These are phyloP conservation scores for Trametes gibbosa DNA, from an alignment of 768 basidiomycete genomes.

Conservation along the genomic window DNA sequence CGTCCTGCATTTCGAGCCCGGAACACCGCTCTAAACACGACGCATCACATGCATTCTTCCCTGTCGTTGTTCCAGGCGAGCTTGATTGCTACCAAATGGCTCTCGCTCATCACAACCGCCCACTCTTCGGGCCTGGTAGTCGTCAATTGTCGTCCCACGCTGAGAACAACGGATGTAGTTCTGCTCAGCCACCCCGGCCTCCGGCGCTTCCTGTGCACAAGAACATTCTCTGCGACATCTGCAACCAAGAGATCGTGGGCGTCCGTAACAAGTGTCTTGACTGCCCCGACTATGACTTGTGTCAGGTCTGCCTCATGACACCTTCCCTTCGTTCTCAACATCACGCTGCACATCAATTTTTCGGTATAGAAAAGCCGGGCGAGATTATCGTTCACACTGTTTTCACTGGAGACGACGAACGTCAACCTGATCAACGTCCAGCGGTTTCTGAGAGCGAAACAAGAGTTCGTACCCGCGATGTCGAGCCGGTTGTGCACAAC, in stretches of 20 bases:
- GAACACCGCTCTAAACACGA: constrained; percentile 10
- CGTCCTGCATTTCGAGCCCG: constrained; percentile 18
- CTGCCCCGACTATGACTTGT: constrained; percentile 45
- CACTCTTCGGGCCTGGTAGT: background rate
- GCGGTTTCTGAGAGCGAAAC: background rate
- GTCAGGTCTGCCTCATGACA: constrained; percentile 18
- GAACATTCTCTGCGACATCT: constrained; percentile 66
- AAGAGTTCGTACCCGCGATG: background rate
- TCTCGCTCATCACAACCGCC: constrained; percentile 4
- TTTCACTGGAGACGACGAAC: constrained; percentile 40
- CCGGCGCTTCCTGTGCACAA: constrained; percentile 36
- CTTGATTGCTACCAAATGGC: background rate
- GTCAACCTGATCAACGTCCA: constrained; percentile 7
- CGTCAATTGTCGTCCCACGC: background rate
- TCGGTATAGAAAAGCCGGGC: constrained; percentile 64
- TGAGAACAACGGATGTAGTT: background rate
- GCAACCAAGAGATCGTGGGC: constrained; percentile 55
- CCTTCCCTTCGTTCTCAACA: constrained; percentile 18
- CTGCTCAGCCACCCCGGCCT: background rate
- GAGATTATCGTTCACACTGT: constrained; percentile 65
- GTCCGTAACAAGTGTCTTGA: constrained; percentile 79
- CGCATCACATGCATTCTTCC: constrained; percentile 22
- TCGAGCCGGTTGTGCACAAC: constrained; percentile 44
- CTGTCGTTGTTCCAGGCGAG: constrained; percentile 8
- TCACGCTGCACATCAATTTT: constrained; percentile 65